phyloP scores from a whole-genome alignment of 495 filamentous ascomycete genomes.

The Letharia columbiana region DNA sequence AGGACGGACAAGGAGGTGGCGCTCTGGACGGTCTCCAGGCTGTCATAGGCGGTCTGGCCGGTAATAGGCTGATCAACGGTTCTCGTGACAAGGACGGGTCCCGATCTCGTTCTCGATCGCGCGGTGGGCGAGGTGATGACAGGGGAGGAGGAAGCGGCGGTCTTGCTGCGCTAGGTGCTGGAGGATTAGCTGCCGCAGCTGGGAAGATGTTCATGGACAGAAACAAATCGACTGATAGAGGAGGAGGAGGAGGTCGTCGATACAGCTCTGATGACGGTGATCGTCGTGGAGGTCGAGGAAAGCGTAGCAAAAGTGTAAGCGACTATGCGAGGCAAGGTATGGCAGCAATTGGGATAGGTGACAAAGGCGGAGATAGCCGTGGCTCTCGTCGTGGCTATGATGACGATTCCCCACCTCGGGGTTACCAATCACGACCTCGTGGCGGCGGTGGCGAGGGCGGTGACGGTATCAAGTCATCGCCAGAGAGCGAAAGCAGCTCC shows the following conservation, averaged over 20 bases:
- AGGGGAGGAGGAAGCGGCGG: constrained; percentile 31
- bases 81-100: constrained; percentile 55
- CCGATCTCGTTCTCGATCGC: constrained; percentile 40
- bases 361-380: constrained; percentile 29
- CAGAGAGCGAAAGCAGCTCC: constrained; percentile 31
- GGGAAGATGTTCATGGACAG: constrained; percentile 72
- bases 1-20: constrained; percentile 68
- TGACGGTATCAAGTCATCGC: constrained; percentile 39
- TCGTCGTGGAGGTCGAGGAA: constrained; percentile 33
- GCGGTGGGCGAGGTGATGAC: constrained; percentile 35
- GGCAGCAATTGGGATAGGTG: constrained; percentile 44
- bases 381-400: constrained; percentile 38
- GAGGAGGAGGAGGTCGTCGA: constrained; percentile 33
- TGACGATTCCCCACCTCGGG: constrained; percentile 27
- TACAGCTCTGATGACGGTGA: constrained; percentile 44
- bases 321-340: constrained; percentile 45
- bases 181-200: constrained; percentile 66
- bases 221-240: constrained; percentile 52
- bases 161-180: constrained; percentile 60
- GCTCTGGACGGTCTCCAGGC: constrained; percentile 56
- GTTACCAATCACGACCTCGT: constrained; percentile 33
- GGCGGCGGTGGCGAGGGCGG: constrained; percentile 26
- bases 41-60: constrained; percentile 74
- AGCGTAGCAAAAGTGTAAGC: constrained; percentile 50
- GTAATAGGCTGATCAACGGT: constrained; percentile 73